A percentile compares a stretch with the other conserved stretches of the same genome.
These are phyloP conservation scores for Entomortierella lignicola DNA, from an alignment of 192 early-diverging fungal species.

Conservation along the genomic window DNA sequence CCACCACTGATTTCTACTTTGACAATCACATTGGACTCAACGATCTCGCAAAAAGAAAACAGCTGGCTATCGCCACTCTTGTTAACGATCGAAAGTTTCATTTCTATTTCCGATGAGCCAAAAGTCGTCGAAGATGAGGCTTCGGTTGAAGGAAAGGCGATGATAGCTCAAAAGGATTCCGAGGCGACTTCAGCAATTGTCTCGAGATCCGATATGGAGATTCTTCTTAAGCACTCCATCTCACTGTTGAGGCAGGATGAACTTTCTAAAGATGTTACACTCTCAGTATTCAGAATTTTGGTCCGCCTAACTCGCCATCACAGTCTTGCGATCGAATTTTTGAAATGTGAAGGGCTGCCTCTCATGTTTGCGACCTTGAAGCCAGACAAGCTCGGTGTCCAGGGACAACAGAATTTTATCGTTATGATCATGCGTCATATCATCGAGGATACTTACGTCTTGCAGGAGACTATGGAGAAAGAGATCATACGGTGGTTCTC, in stretches of 20 bases:
- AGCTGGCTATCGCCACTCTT: constrained; percentile 69
- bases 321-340: constrained; percentile 72
- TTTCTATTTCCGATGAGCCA: constrained; percentile 76
- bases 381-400: constrained; percentile 71
- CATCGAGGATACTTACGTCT: constrained; percentile 75
- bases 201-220: constrained; percentile 32
- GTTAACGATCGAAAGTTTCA: constrained; percentile 73
- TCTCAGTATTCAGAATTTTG: constrained; percentile 81
- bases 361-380: constrained; percentile 72
- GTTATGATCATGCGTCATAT: constrained; percentile 90
- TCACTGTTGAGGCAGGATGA: constrained; percentile 48
- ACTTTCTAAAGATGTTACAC: constrained; percentile 59
- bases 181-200: constrained; percentile 53
- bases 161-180: constrained; percentile 25
- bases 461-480: constrained; percentile 76
- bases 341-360: constrained; percentile 72
- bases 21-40: not conserved
- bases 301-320: constrained; percentile 83
- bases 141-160: constrained; percentile 32
- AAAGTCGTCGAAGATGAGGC: constrained; percentile 36
- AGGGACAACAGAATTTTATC: constrained; percentile 81
- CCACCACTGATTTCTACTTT: constrained; percentile 36
- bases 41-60: constrained; percentile 28
- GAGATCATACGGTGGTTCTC: constrained; percentile 82
- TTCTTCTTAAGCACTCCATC: constrained; percentile 54